Evolutionary conservation across 495 filamentous ascomycete species (phyloP).

Genomic region (Penicillium flavigenum): DNA sequence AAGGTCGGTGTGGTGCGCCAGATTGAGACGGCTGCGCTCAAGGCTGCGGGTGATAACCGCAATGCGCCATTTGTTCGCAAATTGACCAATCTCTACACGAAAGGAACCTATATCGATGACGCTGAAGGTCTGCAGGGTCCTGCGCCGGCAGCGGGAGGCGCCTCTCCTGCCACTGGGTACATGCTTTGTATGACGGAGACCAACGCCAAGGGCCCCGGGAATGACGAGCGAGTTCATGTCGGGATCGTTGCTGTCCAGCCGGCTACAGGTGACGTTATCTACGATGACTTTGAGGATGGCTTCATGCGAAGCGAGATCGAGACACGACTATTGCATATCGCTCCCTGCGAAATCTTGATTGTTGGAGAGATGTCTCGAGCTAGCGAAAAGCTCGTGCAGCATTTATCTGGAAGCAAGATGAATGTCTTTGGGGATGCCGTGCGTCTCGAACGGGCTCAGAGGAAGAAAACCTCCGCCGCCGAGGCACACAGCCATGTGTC

Average conservation of each 20-base stretch:
- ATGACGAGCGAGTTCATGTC: constrained; percentile 90
- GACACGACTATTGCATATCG: constrained; percentile 89
- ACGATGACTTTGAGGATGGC: constrained; percentile 95
- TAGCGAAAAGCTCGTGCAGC: constrained; percentile 88
- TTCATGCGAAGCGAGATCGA: constrained; percentile 98
- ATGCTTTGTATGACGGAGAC: constrained; percentile 91
- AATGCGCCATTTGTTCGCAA: constrained; percentile 91
- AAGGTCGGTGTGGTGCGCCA: constrained; percentile 97
- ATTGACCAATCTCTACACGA: constrained; percentile 95
- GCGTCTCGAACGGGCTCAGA: constrained; percentile 72
- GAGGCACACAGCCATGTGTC: constrained; percentile 87
- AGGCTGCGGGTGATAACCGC: constrained; percentile 92
- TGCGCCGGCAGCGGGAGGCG: constrained; percentile 46
- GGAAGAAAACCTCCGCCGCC: constrained; percentile 78
- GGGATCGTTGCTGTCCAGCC: constrained; percentile 95
- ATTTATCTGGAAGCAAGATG: constrained; percentile 82
- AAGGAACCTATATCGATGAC: constrained; percentile 97
- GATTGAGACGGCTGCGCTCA: constrained; percentile 96
- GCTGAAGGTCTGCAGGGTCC: constrained; percentile 70
- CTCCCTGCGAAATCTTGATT: constrained; percentile 94
- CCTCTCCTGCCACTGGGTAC: constrained; percentile 78
- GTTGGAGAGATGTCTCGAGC: constrained; percentile 90
- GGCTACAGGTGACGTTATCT: constrained; percentile 91
- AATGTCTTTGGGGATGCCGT: constrained; percentile 92
- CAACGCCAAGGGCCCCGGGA: constrained; percentile 78